phyloP scores from a whole-genome alignment of 805 yeast species.

The Naumovozyma castellii region DNA sequence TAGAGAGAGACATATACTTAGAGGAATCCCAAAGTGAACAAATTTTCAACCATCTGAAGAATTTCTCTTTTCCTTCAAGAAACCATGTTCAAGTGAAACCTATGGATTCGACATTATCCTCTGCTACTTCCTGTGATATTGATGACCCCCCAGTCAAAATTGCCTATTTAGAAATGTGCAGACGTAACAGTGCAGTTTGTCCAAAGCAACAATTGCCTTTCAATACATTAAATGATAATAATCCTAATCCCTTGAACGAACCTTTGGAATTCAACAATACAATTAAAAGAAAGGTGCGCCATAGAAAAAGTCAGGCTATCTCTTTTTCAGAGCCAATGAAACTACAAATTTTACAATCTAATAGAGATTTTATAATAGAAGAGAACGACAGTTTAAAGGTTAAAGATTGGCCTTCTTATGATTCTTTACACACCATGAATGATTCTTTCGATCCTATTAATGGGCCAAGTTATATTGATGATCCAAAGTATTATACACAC shows the following conservation, averaged over 20 bases:
- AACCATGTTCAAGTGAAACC: not conserved
- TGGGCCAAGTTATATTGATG: not conserved
- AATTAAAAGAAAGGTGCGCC: conserved; percentile 1
- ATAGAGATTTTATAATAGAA: too few species aligned
- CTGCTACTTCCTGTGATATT: not conserved
- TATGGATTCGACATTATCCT: too few species aligned
- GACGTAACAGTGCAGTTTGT: not conserved
- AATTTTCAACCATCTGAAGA: conserved; percentile 7
- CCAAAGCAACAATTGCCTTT: not conserved
- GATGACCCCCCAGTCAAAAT: not conserved
- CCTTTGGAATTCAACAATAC: not conserved
- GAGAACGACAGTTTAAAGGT: not conserved
- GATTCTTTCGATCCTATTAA: too few species aligned
- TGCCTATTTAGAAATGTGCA: not conserved
- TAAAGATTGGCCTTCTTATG: not conserved
- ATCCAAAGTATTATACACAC: conserved; percentile 5
- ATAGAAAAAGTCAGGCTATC: conserved; percentile 9
- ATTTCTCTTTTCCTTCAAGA: conserved; percentile 2
- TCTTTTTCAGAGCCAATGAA: conserved; percentile 2
- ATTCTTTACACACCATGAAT: not conserved
- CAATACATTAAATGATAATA: not conserved
- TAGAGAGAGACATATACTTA: conserved; percentile 1
- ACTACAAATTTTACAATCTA: not conserved
- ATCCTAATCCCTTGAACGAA: not conserved
- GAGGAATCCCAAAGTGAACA: conserved; percentile 8